Conservation (phyloP, 345 rosid species). For the Rhizophora apiculata region DNA sequence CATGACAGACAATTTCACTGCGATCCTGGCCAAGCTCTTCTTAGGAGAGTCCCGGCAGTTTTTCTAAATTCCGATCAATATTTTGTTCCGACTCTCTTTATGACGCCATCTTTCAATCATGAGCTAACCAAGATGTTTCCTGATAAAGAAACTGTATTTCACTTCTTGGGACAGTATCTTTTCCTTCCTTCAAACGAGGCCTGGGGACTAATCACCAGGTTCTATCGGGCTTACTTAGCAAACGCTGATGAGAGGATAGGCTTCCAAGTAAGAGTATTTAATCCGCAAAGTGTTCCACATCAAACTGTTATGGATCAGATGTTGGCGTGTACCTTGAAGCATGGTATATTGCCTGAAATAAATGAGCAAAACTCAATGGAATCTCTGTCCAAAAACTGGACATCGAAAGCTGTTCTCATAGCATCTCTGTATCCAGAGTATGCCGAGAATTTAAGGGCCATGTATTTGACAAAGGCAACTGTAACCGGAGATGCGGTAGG, state of each 20-base stretch:
- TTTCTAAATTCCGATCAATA: conserved; percentile 22
- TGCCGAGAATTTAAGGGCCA: conserved; percentile 3
- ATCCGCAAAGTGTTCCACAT: background rate
- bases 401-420: conserved; percentile 19
- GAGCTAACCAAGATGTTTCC: conserved; percentile 23
- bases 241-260: conserved; percentile 23
- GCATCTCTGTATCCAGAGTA: conserved; percentile 12
- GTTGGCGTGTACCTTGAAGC: conserved; percentile 7
- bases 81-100: conserved; percentile 20
- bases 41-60: conserved; percentile 10
- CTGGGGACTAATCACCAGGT: conserved; percentile 25
- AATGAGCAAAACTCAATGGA: background rate
- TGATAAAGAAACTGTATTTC: conserved; percentile 16
- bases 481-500: conserved; percentile 15
- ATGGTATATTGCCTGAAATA: conserved; percentile 15
- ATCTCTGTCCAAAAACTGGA: background rate
- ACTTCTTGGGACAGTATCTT: conserved; percentile 20
- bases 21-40: conserved; percentile 8
- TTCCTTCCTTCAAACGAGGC: conserved; percentile 24
- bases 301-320: conserved; percentile 10
- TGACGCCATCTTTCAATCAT: conserved; percentile 7
- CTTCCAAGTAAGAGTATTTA: conserved; percentile 22
- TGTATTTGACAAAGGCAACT: conserved; percentile 20
- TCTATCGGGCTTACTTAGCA: conserved; percentile 17
- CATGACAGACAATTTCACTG: conserved; percentile 19